These are phyloP conservation scores for Nothophytophthora sp. DNA, from an alignment of 352 stramenopile genomes.

Conservation along the genomic window DNA sequence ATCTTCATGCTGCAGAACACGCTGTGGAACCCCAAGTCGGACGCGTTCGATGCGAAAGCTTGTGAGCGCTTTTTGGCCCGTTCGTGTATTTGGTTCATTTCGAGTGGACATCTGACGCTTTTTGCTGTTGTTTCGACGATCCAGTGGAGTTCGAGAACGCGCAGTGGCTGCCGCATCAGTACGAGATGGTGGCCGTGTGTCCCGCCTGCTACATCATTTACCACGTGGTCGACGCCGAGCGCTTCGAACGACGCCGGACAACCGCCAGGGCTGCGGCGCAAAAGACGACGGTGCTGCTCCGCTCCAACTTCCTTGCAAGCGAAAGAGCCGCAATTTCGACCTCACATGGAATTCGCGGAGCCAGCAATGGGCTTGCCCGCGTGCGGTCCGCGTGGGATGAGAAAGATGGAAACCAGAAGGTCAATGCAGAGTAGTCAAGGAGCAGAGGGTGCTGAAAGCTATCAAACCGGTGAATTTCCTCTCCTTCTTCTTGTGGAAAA, in stretches of 20 bases:
- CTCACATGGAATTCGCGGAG: slow-evolving; percentile 1
- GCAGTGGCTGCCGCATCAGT: slow-evolving; percentile 42
- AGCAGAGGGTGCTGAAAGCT: no score
- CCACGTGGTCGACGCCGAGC: slow-evolving; percentile 45
- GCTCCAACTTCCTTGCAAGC: slow-evolving; percentile 31
- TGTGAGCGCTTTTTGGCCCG: no score
- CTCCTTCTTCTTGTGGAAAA: no score
- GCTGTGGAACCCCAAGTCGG: slow-evolving; percentile 67
- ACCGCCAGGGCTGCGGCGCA: slow-evolving; percentile 30
- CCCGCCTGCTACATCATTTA: slow-evolving; percentile 51
- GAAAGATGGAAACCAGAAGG: no score
- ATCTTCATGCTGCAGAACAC: slow-evolving; percentile 76
- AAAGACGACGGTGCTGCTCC: slow-evolving; percentile 26
- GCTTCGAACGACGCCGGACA: slow-evolving; percentile 39
- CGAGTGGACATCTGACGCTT: neutral
- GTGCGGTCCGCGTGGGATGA: slow-evolving; percentile 18
- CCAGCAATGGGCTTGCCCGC: neutral
- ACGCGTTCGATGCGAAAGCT: slow-evolving; percentile 53
- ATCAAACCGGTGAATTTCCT: no score
- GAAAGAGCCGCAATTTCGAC: slow-evolving; percentile 16
- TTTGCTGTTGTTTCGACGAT: neutral
- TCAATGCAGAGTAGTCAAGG: no score
- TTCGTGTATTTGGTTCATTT: no score
- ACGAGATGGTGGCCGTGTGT: slow-evolving; percentile 53
- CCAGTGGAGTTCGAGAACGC: slow-evolving; percentile 53